Percentiles rank a stretch among this genome's conserved stretches.
Conservation (phyloP, 1,139 yeast species). For the Magnusiomyces ingens region DNA sequence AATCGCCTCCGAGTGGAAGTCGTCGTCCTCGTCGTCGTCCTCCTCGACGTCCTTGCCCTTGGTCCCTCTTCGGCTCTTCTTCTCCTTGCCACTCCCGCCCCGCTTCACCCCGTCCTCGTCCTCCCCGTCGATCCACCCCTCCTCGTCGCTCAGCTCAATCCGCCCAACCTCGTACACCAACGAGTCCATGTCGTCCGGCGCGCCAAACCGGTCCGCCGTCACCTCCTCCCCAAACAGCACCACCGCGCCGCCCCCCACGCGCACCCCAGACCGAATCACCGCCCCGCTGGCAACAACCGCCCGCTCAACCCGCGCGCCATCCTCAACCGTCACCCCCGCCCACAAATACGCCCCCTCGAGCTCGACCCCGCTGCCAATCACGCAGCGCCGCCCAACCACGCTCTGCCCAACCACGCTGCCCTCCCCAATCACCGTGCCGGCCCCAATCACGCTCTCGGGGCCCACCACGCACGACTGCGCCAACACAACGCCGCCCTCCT, state of each 20-base stretch:
- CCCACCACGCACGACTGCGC: constrained; percentile 89
- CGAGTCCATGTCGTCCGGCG: constrained; percentile 17
- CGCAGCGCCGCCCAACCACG: constrained; percentile 79
- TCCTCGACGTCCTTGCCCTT: constrained; percentile 21
- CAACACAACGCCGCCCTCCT: constrained; percentile 72
- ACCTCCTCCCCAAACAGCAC: constrained; percentile 67
- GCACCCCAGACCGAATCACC: constrained; percentile 45
- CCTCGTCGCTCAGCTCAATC: constrained; percentile 12
- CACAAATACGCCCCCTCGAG: constrained; percentile 76
- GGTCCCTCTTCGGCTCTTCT: constrained; percentile 9
- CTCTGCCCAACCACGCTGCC: constrained; percentile 50
- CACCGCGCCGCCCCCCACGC: constrained; percentile 63
- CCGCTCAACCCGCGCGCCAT: constrained; percentile 49
- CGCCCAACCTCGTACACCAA: constrained; percentile 23
- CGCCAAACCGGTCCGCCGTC: constrained; percentile 35
- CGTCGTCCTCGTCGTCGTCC: constrained; percentile 60
- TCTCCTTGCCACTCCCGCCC: constrained; percentile 15
- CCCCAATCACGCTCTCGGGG: constrained; percentile 71
- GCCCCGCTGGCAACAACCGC: constrained; percentile 67
- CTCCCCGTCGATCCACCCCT: constrained; percentile 20
- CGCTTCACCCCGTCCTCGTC: constrained; percentile 44
- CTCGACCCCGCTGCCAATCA: constrained; percentile 67
- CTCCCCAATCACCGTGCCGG: constrained; percentile 58
- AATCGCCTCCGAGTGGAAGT: constrained; percentile 77
- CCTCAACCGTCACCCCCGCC: constrained; percentile 72